Evolutionary conservation across 2,329 filamentous ascomycete species (phyloP).

Genomic region (Ambrosiella cleistominuta): DNA sequence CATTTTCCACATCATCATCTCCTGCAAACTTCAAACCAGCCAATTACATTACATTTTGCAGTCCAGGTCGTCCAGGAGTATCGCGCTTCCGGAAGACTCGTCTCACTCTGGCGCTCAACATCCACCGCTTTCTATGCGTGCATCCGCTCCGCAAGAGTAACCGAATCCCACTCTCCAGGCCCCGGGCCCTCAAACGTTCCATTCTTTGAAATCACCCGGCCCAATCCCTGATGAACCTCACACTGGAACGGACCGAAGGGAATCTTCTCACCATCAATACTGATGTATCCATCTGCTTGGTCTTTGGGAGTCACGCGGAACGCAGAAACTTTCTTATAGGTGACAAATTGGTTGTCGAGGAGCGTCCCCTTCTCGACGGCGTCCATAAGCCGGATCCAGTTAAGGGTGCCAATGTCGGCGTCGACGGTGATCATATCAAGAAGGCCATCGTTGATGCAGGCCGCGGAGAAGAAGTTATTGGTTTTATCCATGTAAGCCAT

Average conservation of each 20-base stretch:
- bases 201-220: constrained; percentile 64
- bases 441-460: constrained; percentile 66
- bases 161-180: constrained; percentile 32
- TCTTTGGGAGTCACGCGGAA: constrained; percentile 68
- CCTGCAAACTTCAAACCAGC: not conserved
- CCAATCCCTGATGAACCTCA: constrained; percentile 69
- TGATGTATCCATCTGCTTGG: constrained; percentile 64
- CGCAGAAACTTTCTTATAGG: constrained; percentile 70
- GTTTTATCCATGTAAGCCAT: constrained; percentile 85
- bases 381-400: constrained; percentile 51
- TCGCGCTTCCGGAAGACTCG: not conserved
- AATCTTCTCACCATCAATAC: constrained; percentile 78
- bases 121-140: constrained; percentile 13
- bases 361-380: constrained; percentile 56
- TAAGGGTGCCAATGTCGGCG: constrained; percentile 51
- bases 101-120: not conserved
- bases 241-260: constrained; percentile 83
- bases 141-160: constrained; percentile 19
- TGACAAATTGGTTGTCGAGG: constrained; percentile 62
- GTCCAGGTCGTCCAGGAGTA: not conserved
- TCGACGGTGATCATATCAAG: constrained; percentile 72
- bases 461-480: constrained; percentile 71
- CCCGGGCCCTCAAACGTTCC: constrained; percentile 53
- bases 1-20: not conserved
- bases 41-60: not conserved